Evolutionary conservation across 2,329 filamentous ascomycete genomes (phyloP).

Genomic region (Keithomyces neogunnii): DNA sequence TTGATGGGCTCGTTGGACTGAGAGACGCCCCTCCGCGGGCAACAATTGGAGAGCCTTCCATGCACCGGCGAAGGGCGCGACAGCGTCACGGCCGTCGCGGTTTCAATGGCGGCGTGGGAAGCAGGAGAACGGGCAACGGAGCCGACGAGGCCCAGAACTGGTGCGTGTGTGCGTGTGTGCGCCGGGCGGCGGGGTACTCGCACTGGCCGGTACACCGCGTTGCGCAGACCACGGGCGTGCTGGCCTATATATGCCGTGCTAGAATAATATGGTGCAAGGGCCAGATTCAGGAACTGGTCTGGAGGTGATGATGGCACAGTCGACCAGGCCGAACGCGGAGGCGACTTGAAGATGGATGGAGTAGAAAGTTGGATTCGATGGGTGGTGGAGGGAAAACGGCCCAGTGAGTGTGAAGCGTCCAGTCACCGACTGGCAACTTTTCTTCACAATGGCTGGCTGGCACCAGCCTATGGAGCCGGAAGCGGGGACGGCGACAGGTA

Average conservation of each 20-base stretch:
- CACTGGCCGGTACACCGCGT: background rate
- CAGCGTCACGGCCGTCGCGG: slow-evolving; percentile 10
- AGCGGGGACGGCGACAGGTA: background rate
- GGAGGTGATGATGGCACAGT: background rate
- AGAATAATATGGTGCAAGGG: background rate
- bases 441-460: background rate
- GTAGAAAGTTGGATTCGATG: slow-evolving; percentile 2
- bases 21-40: slow-evolving; percentile 38
- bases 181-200: slow-evolving; percentile 4
- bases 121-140: slow-evolving; percentile 7
- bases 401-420: background rate
- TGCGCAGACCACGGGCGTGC: slow-evolving; percentile 1
- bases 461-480: slow-evolving; percentile 3
- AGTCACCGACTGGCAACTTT: background rate
- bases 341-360: slow-evolving; percentile 2
- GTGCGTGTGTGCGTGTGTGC: background rate
- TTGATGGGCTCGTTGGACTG: slow-evolving; percentile 49
- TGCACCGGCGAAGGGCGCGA: slow-evolving; percentile 21
- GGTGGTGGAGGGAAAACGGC: slow-evolving; percentile 5
- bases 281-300: slow-evolving; percentile 1
- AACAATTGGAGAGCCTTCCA: slow-evolving; percentile 40
- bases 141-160: background rate
- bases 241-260: background rate
- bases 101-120: slow-evolving; percentile 10
- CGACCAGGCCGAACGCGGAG: slow-evolving; percentile 8